Conservation (phyloP, 1,284 basidiomycete genomes). For the Apiotrichum veenhuisii region DNA sequence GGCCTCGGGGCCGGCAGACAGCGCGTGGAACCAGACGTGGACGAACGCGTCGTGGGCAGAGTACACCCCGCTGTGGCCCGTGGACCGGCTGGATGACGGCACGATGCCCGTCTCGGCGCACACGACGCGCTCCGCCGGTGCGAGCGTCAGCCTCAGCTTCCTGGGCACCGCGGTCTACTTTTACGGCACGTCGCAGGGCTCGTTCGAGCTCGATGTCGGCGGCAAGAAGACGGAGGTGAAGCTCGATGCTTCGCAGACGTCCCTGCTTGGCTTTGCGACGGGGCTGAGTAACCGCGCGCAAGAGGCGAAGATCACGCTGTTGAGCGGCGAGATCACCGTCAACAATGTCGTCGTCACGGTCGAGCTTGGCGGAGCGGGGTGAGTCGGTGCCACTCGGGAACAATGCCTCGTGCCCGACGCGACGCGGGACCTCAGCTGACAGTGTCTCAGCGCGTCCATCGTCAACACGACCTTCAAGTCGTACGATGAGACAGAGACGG, state of each 20-base stretch:
- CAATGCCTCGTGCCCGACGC: neutral
- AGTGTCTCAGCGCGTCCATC: neutral
- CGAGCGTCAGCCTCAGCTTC: neutral
- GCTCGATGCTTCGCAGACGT: neutral
- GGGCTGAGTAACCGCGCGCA: neutral
- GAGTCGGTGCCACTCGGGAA: neutral
- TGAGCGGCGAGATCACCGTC: neutral
- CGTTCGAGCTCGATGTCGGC: neutral
- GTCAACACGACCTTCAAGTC: neutral
- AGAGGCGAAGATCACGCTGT: neutral
- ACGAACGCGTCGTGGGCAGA: neutral
- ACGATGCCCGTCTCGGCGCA: neutral
- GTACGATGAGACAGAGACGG: neutral
- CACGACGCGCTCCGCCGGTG: neutral
- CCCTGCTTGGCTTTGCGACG: neutral
- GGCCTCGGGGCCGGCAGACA: neutral
- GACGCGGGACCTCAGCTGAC: neutral
- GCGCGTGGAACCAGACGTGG: conserved; percentile 7
- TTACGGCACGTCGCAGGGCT: neutral
- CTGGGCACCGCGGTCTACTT: conserved; percentile 7
- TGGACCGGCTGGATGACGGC: neutral
- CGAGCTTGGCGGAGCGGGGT: neutral
- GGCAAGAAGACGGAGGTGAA: neutral
- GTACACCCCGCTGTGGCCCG: neutral
- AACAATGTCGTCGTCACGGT: neutral